Percentiles rank a stretch among this genome's conserved stretches.
phyloP scores from a whole-genome alignment of 257 asterid species.

The Penstemon newberryi region DNA sequence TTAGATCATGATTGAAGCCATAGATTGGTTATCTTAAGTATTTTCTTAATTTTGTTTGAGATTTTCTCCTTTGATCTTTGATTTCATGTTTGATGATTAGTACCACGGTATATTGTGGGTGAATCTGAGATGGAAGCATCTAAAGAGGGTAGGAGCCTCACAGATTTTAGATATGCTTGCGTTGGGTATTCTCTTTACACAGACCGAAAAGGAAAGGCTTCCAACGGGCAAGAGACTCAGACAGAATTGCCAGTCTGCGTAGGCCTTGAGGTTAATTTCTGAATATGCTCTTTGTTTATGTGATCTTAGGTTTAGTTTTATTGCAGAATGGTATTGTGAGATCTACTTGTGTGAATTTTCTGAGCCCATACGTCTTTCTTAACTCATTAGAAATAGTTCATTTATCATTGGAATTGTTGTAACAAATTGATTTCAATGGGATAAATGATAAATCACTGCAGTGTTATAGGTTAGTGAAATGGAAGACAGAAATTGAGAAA shows the following conservation, averaged over 20 bases:
- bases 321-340: slow-evolving; percentile 2
- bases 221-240: slow-evolving; percentile 43
- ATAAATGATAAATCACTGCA: not conserved
- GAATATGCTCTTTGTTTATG: not conserved
- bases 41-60: not conserved
- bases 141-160: slow-evolving; percentile 68
- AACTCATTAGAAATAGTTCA: slow-evolving; percentile 3
- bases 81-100: slow-evolving; percentile 49
- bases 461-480: not conserved
- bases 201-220: slow-evolving; percentile 47
- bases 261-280: slow-evolving; percentile 81
- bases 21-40: not conserved
- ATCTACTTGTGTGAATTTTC: not conserved
- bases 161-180: slow-evolving; percentile 80
- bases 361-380: not conserved
- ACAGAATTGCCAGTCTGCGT: slow-evolving; percentile 75
- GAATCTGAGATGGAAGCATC: slow-evolving; percentile 70
- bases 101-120: slow-evolving; percentile 61
- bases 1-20: not conserved
- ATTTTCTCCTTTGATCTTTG: not conserved
- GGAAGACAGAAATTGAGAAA: slow-evolving; percentile 7
- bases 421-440: slow-evolving; percentile 8
- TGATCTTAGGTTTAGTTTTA: slow-evolving; percentile 21
- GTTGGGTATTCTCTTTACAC: slow-evolving; percentile 79
- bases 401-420: not conserved